Percentiles rank a stretch among this genome's conserved stretches.
These are phyloP conservation scores for Sporobolomyces phaffii DNA, from an alignment of 768 basidiomycete genomes.

Conservation along the genomic window DNA sequence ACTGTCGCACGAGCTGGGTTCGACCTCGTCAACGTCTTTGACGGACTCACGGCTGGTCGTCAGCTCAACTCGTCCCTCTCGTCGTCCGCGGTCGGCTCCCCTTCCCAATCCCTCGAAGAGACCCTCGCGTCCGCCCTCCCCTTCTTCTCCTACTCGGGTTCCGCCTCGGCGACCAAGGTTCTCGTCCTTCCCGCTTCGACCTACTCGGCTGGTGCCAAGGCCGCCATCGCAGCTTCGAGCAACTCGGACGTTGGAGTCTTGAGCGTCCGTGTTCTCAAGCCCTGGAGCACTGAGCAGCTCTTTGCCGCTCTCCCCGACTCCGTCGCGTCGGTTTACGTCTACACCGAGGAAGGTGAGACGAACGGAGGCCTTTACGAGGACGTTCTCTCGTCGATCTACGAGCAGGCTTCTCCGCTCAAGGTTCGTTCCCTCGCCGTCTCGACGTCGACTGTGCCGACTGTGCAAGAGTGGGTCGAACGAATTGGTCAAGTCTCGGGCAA, in stretches of 20 bases:
- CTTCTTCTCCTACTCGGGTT: constrained; percentile 72
- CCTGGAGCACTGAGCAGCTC: constrained; percentile 70
- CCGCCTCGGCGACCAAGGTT: constrained; percentile 58
- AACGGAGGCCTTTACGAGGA: constrained; percentile 66
- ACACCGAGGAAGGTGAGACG: constrained; percentile 60
- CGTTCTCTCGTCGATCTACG: constrained; percentile 38
- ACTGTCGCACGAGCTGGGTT: constrained; percentile 51
- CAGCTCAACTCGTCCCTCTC: constrained; percentile 61
- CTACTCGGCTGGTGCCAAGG: constrained; percentile 70
- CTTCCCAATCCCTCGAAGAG: constrained; percentile 50
- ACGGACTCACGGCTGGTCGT: constrained; percentile 71
- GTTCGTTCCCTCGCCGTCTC: constrained; percentile 36
- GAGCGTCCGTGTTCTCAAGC: constrained; percentile 69
- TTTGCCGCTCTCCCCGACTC: constrained; percentile 57
- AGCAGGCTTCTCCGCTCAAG: constrained; percentile 43
- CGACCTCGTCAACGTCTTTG: constrained; percentile 84
- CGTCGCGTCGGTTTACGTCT: constrained; percentile 60
- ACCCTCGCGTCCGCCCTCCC: constrained; percentile 56
- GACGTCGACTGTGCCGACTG: constrained; percentile 43
- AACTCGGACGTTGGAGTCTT: constrained; percentile 59
- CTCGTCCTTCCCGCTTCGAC: constrained; percentile 55
- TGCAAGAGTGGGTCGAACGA: constrained; percentile 45
- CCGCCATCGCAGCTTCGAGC: constrained; percentile 54
- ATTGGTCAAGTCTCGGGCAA: constrained; percentile 61
- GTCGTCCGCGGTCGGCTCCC: constrained; percentile 48